Conservation (phyloP, 306 rosid genomes). For the Morella rubra region DNA sequence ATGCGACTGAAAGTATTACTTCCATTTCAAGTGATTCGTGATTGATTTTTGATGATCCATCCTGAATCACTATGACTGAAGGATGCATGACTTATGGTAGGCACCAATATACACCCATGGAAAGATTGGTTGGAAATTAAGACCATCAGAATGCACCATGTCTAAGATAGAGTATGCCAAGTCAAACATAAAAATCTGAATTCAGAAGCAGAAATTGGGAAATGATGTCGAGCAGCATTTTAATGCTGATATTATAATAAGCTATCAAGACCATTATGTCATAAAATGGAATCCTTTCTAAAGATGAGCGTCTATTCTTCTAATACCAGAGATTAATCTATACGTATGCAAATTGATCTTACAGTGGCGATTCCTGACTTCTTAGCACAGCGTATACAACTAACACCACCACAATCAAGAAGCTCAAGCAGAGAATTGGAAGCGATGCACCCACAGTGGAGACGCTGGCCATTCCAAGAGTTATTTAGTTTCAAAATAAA, state of each 20-base stretch:
- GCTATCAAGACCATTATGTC: not conserved
- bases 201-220: slow-evolving; percentile 13
- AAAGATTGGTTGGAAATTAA: slow-evolving; percentile 3
- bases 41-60: not conserved
- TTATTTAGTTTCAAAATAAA: slow-evolving; percentile 11
- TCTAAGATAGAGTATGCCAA: slow-evolving; percentile 8
- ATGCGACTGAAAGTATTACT: slow-evolving; percentile 24
- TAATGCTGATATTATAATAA: slow-evolving; percentile 5
- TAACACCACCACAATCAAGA: slow-evolving; percentile 82
- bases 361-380: slow-evolving; percentile 50
- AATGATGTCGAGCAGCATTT: not conserved
- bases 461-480: slow-evolving; percentile 55
- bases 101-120: not conserved
- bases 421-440: slow-evolving; percentile 71
- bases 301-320: not conserved
- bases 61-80: not conserved
- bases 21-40: not conserved
- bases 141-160: not conserved
- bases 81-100: not conserved
- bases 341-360: slow-evolving; percentile 35
- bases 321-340: slow-evolving; percentile 16
- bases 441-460: slow-evolving; percentile 93
- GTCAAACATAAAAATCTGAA: slow-evolving; percentile 13
- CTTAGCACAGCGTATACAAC: slow-evolving; percentile 66
- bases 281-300: not conserved